These are phyloP conservation scores for Torrubiella hemipterigena DNA, from an alignment of 2,329 filamentous ascomycete genomes.

Conservation along the genomic window DNA sequence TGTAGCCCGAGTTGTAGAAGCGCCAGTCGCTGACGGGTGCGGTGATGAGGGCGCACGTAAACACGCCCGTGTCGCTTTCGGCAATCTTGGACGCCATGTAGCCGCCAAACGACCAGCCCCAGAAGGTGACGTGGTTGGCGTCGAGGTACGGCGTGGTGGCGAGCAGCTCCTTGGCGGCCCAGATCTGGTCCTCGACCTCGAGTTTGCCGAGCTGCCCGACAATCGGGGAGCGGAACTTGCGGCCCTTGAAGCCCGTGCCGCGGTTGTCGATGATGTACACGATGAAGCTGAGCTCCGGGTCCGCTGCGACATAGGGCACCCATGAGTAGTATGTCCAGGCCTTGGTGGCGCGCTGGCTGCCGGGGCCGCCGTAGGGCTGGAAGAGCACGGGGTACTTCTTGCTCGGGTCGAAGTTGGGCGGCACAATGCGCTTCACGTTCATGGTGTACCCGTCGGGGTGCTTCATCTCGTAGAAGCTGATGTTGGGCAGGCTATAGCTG, in stretches of 20 bases:
- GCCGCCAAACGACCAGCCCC: slow-evolving; percentile 58
- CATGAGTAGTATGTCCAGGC: slow-evolving; percentile 41
- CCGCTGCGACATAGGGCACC: slow-evolving; percentile 52
- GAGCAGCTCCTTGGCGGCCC: slow-evolving; percentile 46
- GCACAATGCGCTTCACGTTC: slow-evolving; percentile 53
- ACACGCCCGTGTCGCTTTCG: slow-evolving; percentile 46
- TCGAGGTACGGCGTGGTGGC: slow-evolving; percentile 42
- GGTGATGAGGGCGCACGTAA: slow-evolving; percentile 50
- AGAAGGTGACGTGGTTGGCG: slow-evolving; percentile 48
- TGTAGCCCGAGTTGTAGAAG: slow-evolving; percentile 61
- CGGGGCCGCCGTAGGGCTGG: slow-evolving; percentile 56
- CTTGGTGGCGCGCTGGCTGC: slow-evolving; percentile 49
- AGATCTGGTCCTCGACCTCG: slow-evolving; percentile 56
- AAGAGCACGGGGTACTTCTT: slow-evolving; percentile 57
- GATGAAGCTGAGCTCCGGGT: slow-evolving; percentile 55
- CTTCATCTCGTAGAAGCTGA: slow-evolving; percentile 48
- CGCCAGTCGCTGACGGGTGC: slow-evolving; percentile 58
- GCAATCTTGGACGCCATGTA: slow-evolving; percentile 55
- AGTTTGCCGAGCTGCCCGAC: slow-evolving; percentile 47
- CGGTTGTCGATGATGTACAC: slow-evolving; percentile 58
- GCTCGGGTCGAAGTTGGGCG: slow-evolving; percentile 46
- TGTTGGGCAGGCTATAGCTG: slow-evolving; percentile 50
- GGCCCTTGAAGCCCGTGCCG: slow-evolving; percentile 53
- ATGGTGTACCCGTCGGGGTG: slow-evolving; percentile 49
- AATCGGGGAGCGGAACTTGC: slow-evolving; percentile 47